A percentile compares a stretch with the other conserved stretches of the same genome.
These are phyloP conservation scores for Cladosporium sp. DNA, from an alignment of 2,329 filamentous ascomycete species.

Conservation along the genomic window DNA sequence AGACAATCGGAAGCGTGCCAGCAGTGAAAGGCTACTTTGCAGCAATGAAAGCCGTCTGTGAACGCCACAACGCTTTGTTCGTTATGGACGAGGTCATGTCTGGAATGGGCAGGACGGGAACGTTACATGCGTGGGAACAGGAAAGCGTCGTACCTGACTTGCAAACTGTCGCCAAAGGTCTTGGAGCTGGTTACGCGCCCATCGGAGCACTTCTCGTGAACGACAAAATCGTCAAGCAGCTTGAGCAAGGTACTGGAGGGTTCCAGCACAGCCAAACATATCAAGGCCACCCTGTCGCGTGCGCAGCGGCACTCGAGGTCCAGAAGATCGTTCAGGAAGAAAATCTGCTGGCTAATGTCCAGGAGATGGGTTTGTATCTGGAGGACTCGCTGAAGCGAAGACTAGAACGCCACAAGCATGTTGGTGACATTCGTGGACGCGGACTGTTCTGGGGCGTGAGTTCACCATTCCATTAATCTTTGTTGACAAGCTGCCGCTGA, in stretches of 20 bases:
- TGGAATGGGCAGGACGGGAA: slow-evolving; percentile 34
- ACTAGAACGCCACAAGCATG: slow-evolving; percentile 48
- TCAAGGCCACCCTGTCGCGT: slow-evolving; percentile 58
- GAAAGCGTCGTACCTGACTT: slow-evolving; percentile 58
- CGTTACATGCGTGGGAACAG: slow-evolving; percentile 34
- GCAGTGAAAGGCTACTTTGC: slow-evolving; percentile 56
- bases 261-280: slow-evolving; percentile 60
- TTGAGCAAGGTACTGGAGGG: neutral
- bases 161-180: slow-evolving; percentile 63
- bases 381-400: slow-evolving; percentile 42
- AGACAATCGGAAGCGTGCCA: slow-evolving; percentile 53
- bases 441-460: slow-evolving; percentile 56
- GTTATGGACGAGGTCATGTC: slow-evolving; percentile 48
- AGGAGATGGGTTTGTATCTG: slow-evolving; percentile 51
- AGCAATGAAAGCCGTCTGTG: slow-evolving; percentile 56
- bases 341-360: slow-evolving; percentile 57
- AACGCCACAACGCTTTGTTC: slow-evolving; percentile 56
- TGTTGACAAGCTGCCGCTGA: neutral
- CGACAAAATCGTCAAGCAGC: neutral
- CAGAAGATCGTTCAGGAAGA: slow-evolving; percentile 58
- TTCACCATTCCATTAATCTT: neutral
- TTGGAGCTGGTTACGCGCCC: slow-evolving; percentile 62
- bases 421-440: slow-evolving; percentile 60
- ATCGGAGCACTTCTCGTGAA: slow-evolving; percentile 55
- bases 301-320: slow-evolving; percentile 62